Percentiles rank a stretch among this genome's conserved stretches.
Conservation (phyloP, 495 filamentous ascomycete genomes). For the Neurospora cerealis region DNA sequence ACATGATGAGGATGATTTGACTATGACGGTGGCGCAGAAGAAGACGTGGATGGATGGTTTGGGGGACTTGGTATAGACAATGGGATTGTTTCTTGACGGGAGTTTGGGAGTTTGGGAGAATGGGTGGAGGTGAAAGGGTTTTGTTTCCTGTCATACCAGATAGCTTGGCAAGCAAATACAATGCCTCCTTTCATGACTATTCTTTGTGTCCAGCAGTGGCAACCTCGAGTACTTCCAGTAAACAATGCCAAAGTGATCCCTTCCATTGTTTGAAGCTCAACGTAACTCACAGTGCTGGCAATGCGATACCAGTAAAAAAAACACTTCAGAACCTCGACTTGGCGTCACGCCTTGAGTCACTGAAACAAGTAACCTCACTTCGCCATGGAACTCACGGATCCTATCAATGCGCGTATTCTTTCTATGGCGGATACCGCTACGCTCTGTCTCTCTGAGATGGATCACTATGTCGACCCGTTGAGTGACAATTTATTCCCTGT, state of each 20-base stretch:
- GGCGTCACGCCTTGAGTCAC: neutral
- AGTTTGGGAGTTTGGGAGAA: neutral
- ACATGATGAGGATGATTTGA: neutral
- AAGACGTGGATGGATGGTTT: neutral
- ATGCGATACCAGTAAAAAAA: too few species aligned
- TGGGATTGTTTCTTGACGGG: neutral
- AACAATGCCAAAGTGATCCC: neutral
- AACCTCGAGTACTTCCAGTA: neutral
- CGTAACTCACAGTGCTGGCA: neutral
- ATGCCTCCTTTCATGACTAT: neutral
- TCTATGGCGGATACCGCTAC: neutral
- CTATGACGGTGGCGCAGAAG: neutral
- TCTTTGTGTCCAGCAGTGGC: fast-evolving
- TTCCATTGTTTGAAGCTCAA: neutral
- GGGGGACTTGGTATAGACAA: neutral
- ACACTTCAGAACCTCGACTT: too few species aligned
- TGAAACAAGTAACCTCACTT: neutral
- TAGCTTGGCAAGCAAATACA: too few species aligned
- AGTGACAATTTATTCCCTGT: neutral
- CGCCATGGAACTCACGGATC: too few species aligned
- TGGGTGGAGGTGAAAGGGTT: neutral
- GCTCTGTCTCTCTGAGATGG: neutral
- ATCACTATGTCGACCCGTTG: neutral
- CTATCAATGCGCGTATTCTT: too few species aligned
- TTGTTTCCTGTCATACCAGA: neutral